phyloP scores from a whole-genome alignment of 306 rosid genomes.

The Hippophae gyantsensis region DNA sequence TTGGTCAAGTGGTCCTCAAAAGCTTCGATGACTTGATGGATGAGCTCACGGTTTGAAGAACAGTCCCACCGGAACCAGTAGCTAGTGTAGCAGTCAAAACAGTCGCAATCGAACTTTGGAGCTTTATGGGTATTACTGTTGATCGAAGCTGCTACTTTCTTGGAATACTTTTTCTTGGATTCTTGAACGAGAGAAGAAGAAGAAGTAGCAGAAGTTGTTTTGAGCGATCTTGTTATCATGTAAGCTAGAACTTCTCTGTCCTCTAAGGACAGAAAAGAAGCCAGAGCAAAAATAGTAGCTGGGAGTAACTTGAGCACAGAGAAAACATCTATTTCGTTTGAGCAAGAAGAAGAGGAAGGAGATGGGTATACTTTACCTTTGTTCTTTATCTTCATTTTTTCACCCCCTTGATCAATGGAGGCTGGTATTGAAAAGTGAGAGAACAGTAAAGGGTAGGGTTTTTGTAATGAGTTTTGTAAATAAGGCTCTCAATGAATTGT shows the following conservation, averaged over 20 bases:
- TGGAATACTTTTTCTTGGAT: conserved; percentile 19
- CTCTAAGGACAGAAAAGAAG: conserved; percentile 30
- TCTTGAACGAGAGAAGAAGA: conserved; percentile 3
- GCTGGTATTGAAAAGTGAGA: neutral
- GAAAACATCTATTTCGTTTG: conserved; percentile 22
- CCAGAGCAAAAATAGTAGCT: conserved; percentile 38
- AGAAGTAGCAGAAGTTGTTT: conserved; percentile 20
- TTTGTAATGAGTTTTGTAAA: no score
- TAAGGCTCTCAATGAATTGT: no score
- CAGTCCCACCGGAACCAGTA: conserved; percentile 61
- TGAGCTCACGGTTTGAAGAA: conserved; percentile 51
- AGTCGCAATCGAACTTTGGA: conserved; percentile 40
- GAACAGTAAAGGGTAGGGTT: neutral
- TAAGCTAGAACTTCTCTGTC: conserved; percentile 68
- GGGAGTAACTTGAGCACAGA: conserved; percentile 44
- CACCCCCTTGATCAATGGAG: neutral
- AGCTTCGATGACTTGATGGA: conserved; percentile 57
- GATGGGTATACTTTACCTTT: conserved; percentile 58
- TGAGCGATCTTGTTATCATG: conserved; percentile 37
- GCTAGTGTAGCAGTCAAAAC: conserved; percentile 56
- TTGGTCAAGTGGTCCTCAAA: conserved; percentile 42
- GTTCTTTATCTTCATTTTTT: conserved; percentile 47
- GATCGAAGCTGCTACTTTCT: conserved; percentile 13
- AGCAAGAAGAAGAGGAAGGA: conserved; percentile 17
- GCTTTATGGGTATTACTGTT: conserved; percentile 19